Base-by-base conservation (phyloP, 306 rosid genomes). In the Cercis canadensis region DNA sequence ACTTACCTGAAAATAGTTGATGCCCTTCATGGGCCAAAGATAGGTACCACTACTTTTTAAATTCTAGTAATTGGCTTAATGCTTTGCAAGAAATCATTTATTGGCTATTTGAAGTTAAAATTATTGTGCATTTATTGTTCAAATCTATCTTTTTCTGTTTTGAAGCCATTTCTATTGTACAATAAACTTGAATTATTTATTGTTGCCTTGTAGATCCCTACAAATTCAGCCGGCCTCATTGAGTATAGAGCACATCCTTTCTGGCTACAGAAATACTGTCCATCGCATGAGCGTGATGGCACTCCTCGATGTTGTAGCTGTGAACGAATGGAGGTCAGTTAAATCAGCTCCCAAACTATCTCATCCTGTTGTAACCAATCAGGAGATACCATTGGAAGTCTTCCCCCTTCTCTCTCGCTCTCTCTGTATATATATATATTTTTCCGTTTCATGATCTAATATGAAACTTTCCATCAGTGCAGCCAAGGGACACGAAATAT, bases 301-400 rank as follows among this genome's bases (percentile, higher is more conserved):
- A 95, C 99, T 70, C 96, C 96, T 70, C 89, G 97, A 55, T 95
- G 99, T 74, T 95, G 99, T 87, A 95, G 99, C 82, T 95, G 99
- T 77, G 96, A 95, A 82, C 87, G 96, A 92, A 92, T 95, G 99
- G 96, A 95, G 96, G 99, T 95, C 57, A 70, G 92, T 80, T 71
- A 37, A 6, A 24, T 39, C 51, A 6, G 57, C 72, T 70, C 59
- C 44, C 60, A 70, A 31, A 70, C 14, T n/a, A 37, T 59, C 46
- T 60, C 53, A 39, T 66, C 37, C 8, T 11, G 14, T 41, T 57
- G 43, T 49, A 39, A 17, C 18, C 62, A 13, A 37, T 52, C 40
- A 39, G 15, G 56, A 63, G 43, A 73, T 43, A 2, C 15, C 52
- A 37, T n/a, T 57, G 55, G 21, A 57, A 58, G 59, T 39, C 59